Evolutionary conservation across 495 filamentous ascomycete species (phyloP), one percentile per base, ranked within the genome.

Genomic region (Trichocladium antarcticum): DNA sequence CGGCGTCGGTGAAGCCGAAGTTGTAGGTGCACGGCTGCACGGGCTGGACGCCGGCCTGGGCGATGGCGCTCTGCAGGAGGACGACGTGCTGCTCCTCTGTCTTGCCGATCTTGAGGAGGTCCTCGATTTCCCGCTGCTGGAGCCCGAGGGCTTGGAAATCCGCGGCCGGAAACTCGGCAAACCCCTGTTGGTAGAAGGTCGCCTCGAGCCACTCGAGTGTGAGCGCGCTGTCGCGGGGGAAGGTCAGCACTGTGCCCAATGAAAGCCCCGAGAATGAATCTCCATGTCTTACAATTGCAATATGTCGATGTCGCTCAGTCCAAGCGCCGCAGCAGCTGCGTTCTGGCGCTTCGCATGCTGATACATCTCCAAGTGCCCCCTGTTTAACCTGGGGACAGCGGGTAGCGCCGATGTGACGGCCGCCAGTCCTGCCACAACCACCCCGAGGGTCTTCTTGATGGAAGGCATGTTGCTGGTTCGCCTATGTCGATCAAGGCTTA

Each of bases 201-300:
- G 74, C 58, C 62, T 83, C 80, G 49, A 83, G 76, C 60, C 78
- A 75, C 63, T 83, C 80, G 16, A 81, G 66, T 11, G 80, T 82
- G 47, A 83, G 68, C 47, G 80, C 80, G 54, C 78, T 81, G 50
- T 14, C 6, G 20, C 3, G 14, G n/a, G 4, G 3, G 16, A 9
- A 11, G 35, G 35, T 37, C n/a, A 37, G 24, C 8, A 8, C 3
- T 8, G 24, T 27, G 3, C 8, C 24, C 24, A 27, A 8, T 27
- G 24, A 27, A 27, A 8, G 3, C 8, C 24, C 24, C 24, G 8
- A 11, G 19, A 12, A 17, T 11, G n/a, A n/a, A n/a, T n/a, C 27
- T 19, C 8, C 19, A 5, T 11, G 54, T 14, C 78, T 62, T 71
- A 84, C 81, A 84, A 84, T 74, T 84, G 77, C 16, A 84, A 73